Evolutionary conservation across 148 eudicot genomes (phyloP), one percentile per base, ranked within the genome.

Genomic region (Rhododendron simsii): DNA sequence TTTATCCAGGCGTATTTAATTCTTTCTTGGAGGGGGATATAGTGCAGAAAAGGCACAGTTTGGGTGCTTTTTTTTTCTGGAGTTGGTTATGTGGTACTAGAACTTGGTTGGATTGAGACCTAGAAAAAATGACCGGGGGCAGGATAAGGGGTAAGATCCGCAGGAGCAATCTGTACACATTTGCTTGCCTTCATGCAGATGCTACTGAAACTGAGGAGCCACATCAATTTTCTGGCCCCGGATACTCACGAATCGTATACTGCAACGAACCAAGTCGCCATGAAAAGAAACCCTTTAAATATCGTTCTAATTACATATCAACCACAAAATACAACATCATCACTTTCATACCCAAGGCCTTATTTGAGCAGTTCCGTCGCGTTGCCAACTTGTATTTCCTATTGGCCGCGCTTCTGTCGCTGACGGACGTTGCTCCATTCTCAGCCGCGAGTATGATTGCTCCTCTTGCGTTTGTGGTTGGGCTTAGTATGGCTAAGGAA

Each of bases 371-470:
- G 86, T 96, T 96, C 78, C 92, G 98, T 2, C 98, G 99, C 41
- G 99, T 96, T 61, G 99, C 99, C 79, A 96, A 96, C 87, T 87
- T 96, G 87, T 96, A 96, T 83, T 96, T 96, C 80, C 96, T 96
- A 14, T 83, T 95, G 78, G 94, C 98, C 18, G 98, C 99, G 2
- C 39, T 81, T 84, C 85, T 96, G 59, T 96, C 99, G 1, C 93
- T 95, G 65, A 94, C 98, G 26, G 87, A 92, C 2, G 90, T 96
- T 39, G 86, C 99, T 7, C 99, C 99, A 0, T 96, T 96, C 91
- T 89, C 94, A n/a, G 33, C 96, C 80, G 86, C 89, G 18, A 96
- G 98, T 91, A 95, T 96, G 99, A 94, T 96, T 88, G 98, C 96
- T 71, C 99, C 99, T 79, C 90, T 96, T 87, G 90, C 87, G 47